Conservation (phyloP, 108 stramenopile genomes). For the Cylindrotheca closterium region DNA sequence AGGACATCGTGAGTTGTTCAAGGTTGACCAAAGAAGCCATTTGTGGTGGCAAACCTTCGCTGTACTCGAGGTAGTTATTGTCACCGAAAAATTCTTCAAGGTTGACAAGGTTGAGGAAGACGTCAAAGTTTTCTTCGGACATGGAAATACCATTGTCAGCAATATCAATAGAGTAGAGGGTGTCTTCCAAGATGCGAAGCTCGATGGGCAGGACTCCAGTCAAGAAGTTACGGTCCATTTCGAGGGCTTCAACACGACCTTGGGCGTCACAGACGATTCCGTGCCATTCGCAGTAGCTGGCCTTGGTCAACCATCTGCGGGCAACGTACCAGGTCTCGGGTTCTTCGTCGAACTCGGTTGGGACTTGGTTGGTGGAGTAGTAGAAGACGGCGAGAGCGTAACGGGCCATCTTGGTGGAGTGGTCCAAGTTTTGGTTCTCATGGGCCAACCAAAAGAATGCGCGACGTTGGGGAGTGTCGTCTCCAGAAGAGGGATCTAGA, state of each 20-base stretch:
- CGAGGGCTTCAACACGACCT: constrained; percentile 22
- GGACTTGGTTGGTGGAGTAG: constrained; percentile 38
- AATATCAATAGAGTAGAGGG: constrained; percentile 27
- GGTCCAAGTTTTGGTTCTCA: constrained; percentile 18
- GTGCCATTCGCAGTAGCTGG: constrained; percentile 43
- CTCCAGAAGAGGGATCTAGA: constrained; percentile 11
- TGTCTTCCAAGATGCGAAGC: constrained; percentile 29
- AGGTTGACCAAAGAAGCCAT: constrained; percentile 23
- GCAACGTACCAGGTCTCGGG: constrained; percentile 32
- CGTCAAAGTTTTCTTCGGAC: constrained; percentile 23
- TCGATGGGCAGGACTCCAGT: constrained; percentile 44
- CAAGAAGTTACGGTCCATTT: constrained; percentile 33
- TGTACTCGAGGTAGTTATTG: constrained; percentile 47
- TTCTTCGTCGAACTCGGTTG: constrained; percentile 13
- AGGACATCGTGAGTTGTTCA: constrained; percentile 37
- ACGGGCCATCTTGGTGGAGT: constrained; percentile 32
- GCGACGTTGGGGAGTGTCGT: constrained; percentile 21
- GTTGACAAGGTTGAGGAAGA: constrained; percentile 24
- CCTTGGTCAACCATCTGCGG: constrained; percentile 34
- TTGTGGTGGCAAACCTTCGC: constrained; percentile 33
- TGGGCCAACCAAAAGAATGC: constrained; percentile 31
- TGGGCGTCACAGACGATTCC: constrained; percentile 40
- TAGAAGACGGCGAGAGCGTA: constrained; percentile 49
- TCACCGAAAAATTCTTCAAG: constrained; percentile 43
- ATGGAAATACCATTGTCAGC: constrained; percentile 43